phyloP scores from a whole-genome alignment of 2,329 filamentous ascomycete genomes.

The Fusarium sp. region DNA sequence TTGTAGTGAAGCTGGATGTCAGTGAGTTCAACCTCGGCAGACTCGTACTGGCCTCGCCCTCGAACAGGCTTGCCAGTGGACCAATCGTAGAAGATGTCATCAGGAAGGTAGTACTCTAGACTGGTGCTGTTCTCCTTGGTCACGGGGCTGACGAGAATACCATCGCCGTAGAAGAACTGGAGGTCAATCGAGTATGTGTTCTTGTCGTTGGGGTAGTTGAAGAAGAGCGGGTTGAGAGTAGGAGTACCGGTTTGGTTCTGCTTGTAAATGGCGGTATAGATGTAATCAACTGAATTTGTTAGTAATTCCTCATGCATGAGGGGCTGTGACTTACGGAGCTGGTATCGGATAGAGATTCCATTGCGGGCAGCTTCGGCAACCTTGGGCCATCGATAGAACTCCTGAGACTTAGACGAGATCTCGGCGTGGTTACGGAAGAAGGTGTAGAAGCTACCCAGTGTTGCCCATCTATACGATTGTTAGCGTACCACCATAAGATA shows the following conservation, averaged over 20 bases:
- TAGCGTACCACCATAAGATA: background rate
- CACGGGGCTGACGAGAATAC: conserved; percentile 59
- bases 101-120: conserved; percentile 59
- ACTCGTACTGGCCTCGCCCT: conserved; percentile 46
- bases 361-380: conserved; percentile 72
- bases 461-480: conserved; percentile 64
- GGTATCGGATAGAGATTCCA: conserved; percentile 75
- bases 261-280: conserved; percentile 75
- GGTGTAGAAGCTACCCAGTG: conserved; percentile 72
- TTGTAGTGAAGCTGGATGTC: conserved; percentile 73
- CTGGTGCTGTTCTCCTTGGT: conserved; percentile 56
- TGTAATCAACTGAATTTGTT: conserved; percentile 67
- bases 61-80: conserved; percentile 59
- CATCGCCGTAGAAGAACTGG: conserved; percentile 61
- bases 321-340: conserved; percentile 54
- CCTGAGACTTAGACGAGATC: conserved; percentile 59
- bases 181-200: conserved; percentile 57
- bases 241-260: conserved; percentile 72
- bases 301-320: background rate
- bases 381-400: conserved; percentile 74
- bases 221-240: conserved; percentile 76
- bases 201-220: conserved; percentile 67
- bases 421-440: conserved; percentile 76
- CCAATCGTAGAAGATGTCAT: conserved; percentile 62
- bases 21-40: conserved; percentile 53